These are phyloP conservation scores for Mollisiaceae sp. DNA, from an alignment of 2,329 filamentous ascomycete genomes.

Conservation along the genomic window DNA sequence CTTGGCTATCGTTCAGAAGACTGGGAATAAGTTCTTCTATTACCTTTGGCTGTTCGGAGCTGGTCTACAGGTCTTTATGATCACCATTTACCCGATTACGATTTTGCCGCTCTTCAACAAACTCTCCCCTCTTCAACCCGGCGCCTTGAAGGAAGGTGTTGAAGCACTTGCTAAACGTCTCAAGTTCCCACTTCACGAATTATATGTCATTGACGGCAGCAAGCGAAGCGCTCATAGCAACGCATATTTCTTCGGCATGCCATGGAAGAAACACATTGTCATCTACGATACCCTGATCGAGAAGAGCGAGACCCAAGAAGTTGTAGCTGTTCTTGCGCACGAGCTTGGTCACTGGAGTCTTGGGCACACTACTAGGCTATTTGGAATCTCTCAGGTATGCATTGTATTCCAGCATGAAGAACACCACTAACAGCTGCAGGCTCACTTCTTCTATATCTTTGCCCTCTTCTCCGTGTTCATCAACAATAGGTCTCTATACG, in stretches of 20 bases:
- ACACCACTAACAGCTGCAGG: conserved; percentile 55
- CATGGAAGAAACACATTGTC: conserved; percentile 99
- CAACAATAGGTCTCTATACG: conserved; percentile 90
- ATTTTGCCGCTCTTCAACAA: conserved; percentile 99
- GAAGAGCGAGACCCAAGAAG: conserved; percentile 89
- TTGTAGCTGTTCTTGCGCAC: conserved; percentile 92
- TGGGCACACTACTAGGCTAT: conserved; percentile 90
- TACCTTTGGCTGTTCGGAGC: conserved; percentile 96
- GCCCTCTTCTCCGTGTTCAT: conserved; percentile 96
- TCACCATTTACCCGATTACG: conserved; percentile 92
- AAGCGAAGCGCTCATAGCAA: conserved; percentile 89
- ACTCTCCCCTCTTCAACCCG: conserved; percentile 87
- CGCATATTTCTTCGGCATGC: conserved; percentile 94
- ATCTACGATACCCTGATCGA: conserved; percentile 98
- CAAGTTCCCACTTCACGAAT: conserved; percentile 88
- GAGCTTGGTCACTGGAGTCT: conserved; percentile 98
- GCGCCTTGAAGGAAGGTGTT: conserved; percentile 84
- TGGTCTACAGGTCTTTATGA: conserved; percentile 88
- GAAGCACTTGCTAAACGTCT: conserved; percentile 83
- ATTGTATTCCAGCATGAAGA: not conserved
- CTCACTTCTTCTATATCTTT: conserved; percentile 96
- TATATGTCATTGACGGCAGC: conserved; percentile 94
- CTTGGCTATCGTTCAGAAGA: conserved; percentile 91
- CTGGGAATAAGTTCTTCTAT: conserved; percentile 94
- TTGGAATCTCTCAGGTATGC: conserved; percentile 80